Conservation (phyloP, 768 basidiomycete species). For the Leccinum broughii region DNA sequence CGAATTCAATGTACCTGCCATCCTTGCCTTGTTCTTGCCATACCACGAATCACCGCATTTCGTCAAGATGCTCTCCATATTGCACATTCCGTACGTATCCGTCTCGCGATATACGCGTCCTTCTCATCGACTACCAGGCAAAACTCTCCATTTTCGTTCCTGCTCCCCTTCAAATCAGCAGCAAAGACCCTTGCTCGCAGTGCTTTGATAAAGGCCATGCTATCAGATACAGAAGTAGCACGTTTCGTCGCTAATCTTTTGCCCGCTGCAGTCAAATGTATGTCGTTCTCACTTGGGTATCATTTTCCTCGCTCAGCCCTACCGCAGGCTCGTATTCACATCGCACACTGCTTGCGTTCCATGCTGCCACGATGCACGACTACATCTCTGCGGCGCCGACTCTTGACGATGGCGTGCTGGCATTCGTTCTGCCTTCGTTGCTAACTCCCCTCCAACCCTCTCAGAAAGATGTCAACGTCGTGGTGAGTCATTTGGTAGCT, state of each 20-base stretch:
- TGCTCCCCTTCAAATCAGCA: slow-evolving; percentile 75
- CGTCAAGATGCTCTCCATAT: slow-evolving; percentile 86
- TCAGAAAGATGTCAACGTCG: slow-evolving; percentile 47
- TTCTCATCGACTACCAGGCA: slow-evolving; percentile 40
- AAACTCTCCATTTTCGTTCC: slow-evolving; percentile 64
- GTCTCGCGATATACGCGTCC: neutral
- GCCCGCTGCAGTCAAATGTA: slow-evolving; percentile 52
- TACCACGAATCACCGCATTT: slow-evolving; percentile 96
- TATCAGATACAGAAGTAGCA: slow-evolving; percentile 66
- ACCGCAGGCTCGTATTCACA: slow-evolving; percentile 45
- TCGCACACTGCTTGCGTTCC: slow-evolving; percentile 78
- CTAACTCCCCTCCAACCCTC: slow-evolving; percentile 55
- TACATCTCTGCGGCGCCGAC: slow-evolving; percentile 62
- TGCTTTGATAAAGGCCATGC: slow-evolving; percentile 76
- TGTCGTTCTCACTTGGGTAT: neutral
- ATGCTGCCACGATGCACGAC: slow-evolving; percentile 75
- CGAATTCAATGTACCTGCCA: slow-evolving; percentile 84
- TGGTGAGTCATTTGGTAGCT: slow-evolving; percentile 41
- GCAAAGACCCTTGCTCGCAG: slow-evolving; percentile 72
- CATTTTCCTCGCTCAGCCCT: slow-evolving; percentile 6
- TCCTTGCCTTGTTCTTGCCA: slow-evolving; percentile 84
- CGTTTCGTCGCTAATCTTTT: slow-evolving; percentile 71
- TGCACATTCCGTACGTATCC: slow-evolving; percentile 65
- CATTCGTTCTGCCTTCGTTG: slow-evolving; percentile 63
- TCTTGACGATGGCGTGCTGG: slow-evolving; percentile 66